phyloP scores from a whole-genome alignment of 768 basidiomycete species.

The Myochromella boudieri region DNA sequence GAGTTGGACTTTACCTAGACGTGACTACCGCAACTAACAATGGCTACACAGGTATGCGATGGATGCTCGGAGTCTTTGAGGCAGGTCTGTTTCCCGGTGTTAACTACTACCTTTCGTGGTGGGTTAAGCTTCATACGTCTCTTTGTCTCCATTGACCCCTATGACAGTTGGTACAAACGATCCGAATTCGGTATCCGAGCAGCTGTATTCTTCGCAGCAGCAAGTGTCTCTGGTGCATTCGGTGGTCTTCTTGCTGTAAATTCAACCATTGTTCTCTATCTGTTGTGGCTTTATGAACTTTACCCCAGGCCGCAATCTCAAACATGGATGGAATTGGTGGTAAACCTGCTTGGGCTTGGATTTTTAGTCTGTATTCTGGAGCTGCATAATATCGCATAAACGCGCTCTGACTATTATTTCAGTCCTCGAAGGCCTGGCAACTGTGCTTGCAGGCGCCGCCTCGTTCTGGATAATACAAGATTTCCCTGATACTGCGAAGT shows the following conservation, averaged over 20 bases:
- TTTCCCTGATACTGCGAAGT: conserved; percentile 80
- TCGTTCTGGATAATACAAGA: conserved; percentile 83
- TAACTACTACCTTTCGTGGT: conserved; percentile 75
- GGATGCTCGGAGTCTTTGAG: conserved; percentile 74
- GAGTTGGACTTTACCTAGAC: conserved; percentile 15
- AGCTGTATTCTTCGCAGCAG: conserved; percentile 74
- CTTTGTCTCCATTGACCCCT: background rate
- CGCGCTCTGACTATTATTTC: conserved; percentile 5
- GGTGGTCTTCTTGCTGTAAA: conserved; percentile 70
- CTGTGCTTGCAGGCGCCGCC: conserved; percentile 59
- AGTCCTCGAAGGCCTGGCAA: conserved; percentile 66
- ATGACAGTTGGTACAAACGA: conserved; percentile 56
- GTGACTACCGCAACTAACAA: background rate
- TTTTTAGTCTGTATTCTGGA: conserved; percentile 68
- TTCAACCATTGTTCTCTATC: conserved; percentile 24
- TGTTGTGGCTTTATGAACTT: background rate
- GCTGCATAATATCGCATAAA: conserved; percentile 9
- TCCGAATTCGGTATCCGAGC: conserved; percentile 72
- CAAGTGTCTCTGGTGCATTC: conserved; percentile 82
- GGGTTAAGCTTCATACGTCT: conserved; percentile 18
- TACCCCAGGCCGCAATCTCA: conserved; percentile 56
- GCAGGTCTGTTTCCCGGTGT: conserved; percentile 67
- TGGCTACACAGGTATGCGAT: conserved; percentile 56
- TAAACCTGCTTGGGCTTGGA: conserved; percentile 69
- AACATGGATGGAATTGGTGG: conserved; percentile 72